These are phyloP conservation scores for Suhomyces sp. DNA, from an alignment of 805 yeast species.

Conservation along the genomic window DNA sequence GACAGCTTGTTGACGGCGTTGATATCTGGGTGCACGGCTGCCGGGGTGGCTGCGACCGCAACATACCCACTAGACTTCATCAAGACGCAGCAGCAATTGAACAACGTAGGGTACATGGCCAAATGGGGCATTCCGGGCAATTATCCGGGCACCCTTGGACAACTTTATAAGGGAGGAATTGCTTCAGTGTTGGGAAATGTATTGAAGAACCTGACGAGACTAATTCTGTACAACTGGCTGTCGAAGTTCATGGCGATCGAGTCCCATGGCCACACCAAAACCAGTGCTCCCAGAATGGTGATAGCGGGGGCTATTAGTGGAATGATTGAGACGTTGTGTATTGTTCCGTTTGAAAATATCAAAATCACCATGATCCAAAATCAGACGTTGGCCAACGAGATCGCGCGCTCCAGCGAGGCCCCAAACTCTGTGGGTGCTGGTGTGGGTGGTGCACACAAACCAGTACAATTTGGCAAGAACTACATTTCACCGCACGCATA, in stretches of 20 bases:
- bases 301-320: slow-evolving; percentile 87
- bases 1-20: slow-evolving; percentile 54
- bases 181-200: slow-evolving; percentile 75
- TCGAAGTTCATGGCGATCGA: slow-evolving; percentile 62
- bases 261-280: slow-evolving; percentile 43
- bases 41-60: slow-evolving; percentile 57
- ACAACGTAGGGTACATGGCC: slow-evolving; percentile 37
- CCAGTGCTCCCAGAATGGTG: slow-evolving; percentile 76
- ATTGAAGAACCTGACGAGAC: slow-evolving; percentile 68
- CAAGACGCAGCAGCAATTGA: slow-evolving; percentile 63
- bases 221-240: slow-evolving; percentile 71
- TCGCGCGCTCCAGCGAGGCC: slow-evolving; percentile 28
- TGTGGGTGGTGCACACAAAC: slow-evolving; percentile 12
- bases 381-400: slow-evolving; percentile 34
- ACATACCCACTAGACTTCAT: slow-evolving; percentile 72
- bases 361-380: slow-evolving; percentile 80
- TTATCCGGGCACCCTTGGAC: slow-evolving; percentile 31
- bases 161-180: slow-evolving; percentile 58
- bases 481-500: slow-evolving; percentile 44
- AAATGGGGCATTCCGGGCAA: slow-evolving; percentile 36
- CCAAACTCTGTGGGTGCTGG: slow-evolving; percentile 14
- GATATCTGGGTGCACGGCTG: slow-evolving; percentile 60
- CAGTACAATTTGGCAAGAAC: slow-evolving; percentile 26
- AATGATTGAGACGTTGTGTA: slow-evolving; percentile 71
- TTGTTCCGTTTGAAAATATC: slow-evolving; percentile 88